Conservation (phyloP, 208 protist genomes). For the Leishmania turanica region DNA sequence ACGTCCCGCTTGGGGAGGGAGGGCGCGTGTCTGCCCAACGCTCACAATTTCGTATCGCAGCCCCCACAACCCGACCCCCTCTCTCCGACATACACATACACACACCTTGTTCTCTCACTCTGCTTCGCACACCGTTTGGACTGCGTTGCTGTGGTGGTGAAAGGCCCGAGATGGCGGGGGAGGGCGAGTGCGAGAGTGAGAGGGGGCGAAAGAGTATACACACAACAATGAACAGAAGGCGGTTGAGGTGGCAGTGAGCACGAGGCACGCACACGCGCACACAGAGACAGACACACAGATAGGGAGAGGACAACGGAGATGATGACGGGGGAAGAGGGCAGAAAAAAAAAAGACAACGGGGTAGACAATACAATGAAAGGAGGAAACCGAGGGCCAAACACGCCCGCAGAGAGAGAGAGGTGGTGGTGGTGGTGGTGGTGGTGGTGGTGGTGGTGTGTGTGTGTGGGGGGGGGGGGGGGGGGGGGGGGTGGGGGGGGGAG, state of each 20-base stretch:
- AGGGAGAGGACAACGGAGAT: background rate
- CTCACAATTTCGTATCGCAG: background rate
- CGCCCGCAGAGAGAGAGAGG: background rate
- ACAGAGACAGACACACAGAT: background rate
- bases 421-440: too few species aligned
- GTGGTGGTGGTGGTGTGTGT: too few species aligned
- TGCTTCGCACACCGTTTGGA: background rate
- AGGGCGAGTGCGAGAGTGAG: background rate
- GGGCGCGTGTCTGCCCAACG: background rate
- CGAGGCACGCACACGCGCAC: background rate
- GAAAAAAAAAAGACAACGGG: background rate
- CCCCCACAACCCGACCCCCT: background rate
- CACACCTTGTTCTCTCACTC: background rate
- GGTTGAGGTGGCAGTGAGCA: background rate
- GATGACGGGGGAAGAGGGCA: background rate
- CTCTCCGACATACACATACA: too few species aligned
- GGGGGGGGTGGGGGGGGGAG: too few species aligned
- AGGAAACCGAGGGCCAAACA: background rate
- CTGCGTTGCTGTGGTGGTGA: background rate
- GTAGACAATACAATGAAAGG: background rate
- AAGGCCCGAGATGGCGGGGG: background rate
- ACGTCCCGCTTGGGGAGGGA: background rate
- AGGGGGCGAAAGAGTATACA: background rate
- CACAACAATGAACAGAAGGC: background rate
- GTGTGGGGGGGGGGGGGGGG: too few species aligned